Evolutionary conservation across 2,329 filamentous ascomycete species (phyloP).

Genomic region (Phyllosticta capitalensis): DNA sequence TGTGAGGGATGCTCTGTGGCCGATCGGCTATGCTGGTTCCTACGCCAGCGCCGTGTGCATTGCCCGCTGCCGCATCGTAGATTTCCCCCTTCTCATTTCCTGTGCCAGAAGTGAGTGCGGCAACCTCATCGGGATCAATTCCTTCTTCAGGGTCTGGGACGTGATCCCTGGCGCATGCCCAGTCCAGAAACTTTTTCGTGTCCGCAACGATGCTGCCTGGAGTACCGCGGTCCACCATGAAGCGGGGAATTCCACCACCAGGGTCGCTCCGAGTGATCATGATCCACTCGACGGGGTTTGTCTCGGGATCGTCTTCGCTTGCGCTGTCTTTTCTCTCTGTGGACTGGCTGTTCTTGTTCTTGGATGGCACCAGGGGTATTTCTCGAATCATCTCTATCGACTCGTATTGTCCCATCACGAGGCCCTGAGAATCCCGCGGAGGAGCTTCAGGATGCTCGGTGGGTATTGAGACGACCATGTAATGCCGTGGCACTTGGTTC

Average conservation of each 20-base stretch:
- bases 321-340: constrained; percentile 20
- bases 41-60: constrained; percentile 28
- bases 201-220: constrained; percentile 71
- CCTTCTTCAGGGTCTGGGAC: constrained; percentile 27
- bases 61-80: constrained; percentile 23
- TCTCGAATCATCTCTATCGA: constrained; percentile 87
- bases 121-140: neutral
- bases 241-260: constrained; percentile 77
- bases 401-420: constrained; percentile 79
- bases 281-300: constrained; percentile 73
- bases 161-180: constrained; percentile 51
- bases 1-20: neutral
- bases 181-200: constrained; percentile 71
- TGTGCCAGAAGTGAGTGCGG: neutral
- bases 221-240: constrained; percentile 85
- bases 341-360: constrained; percentile 27
- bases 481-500: constrained; percentile 51
- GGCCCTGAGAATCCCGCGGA: constrained; percentile 49
- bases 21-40: constrained; percentile 25
- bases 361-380: constrained; percentile 48
- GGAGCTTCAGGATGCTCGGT: constrained; percentile 67
- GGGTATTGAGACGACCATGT: constrained; percentile 80
- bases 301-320: constrained; percentile 37
- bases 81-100: neutral
- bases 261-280: constrained; percentile 89